Evolutionary conservation across 352 stramenopile species (phyloP), one percentile per base, ranked within the genome.

Genomic region (Pythium plurisporium): DNA sequence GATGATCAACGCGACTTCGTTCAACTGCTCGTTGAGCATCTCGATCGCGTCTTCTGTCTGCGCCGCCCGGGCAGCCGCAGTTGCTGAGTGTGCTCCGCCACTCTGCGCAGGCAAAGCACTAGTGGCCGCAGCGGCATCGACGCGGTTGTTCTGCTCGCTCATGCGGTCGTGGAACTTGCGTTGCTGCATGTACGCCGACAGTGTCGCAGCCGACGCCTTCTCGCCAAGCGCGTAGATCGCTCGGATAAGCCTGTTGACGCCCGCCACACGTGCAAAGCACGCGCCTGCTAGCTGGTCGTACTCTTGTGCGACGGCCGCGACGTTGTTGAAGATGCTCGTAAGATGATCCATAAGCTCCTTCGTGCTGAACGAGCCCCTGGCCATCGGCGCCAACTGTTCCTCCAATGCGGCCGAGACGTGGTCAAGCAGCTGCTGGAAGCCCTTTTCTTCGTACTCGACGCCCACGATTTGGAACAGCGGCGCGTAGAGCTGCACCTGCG

Each of bases 1-100:
- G 48, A 95, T 88, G 30, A 95, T 72, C 15, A 95, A 53, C 19
- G 82, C 86, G 48, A 95, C 76, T 64, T 95, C 86, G 64, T 95
- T 92, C 26, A 95, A 68, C 58, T 91, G 82, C 42, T 91, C 82
- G 57, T 94, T 91, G 61, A 91, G 73, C n/a, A 68, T 62, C 0
- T 80, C 75, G 38, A 92, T 85, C 10, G 69, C 76, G 34, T 89
- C 75, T 23, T 91, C 82, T 6, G 62, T 43, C n/a, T 60, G 38
- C 15, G 65, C 43, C 2, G 59, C 55, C 3, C 25, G 44, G 8
- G 19, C 67, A 26, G 48, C 49, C 20, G 29, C 34, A n/a, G 22
- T 29, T 30, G 26, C 12, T 5, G 25, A 17, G 2, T 9, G 34
- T n/a, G 14, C 8, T 8, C 57, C 34, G 33, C 48, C 43, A 10